These are phyloP conservation scores for Eimeria tenella DNA, from an alignment of 169 alveolate genomes.

Conservation along the genomic window DNA sequence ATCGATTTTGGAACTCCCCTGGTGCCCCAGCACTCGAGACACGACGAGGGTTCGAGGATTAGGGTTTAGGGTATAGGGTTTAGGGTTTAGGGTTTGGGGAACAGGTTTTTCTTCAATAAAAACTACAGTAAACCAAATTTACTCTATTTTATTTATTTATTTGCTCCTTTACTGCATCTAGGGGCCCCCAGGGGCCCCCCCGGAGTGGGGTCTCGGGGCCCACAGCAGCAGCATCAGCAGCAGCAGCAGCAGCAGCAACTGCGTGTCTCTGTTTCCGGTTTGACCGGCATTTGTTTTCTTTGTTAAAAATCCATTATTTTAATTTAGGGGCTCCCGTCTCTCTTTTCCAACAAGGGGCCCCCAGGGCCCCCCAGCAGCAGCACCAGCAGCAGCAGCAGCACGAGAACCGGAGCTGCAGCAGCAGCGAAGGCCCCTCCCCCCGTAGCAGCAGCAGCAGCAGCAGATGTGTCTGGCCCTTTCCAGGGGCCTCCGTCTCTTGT, in stretches of 20 bases:
- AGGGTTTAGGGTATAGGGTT: neutral
- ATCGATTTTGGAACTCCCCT: neutral
- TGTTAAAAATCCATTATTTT: neutral
- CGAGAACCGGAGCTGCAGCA: neutral
- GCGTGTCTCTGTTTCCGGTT: neutral
- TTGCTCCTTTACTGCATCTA: too few relatives aligned
- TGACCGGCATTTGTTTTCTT: neutral
- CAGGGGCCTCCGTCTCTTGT: neutral
- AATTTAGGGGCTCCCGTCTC: neutral
- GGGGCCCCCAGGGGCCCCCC: neutral
- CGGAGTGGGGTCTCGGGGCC: conserved; percentile 3
- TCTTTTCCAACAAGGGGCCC: neutral
- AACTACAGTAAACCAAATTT: neutral
- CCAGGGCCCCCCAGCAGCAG: neutral
- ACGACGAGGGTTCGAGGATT: neutral
- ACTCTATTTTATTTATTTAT: neutral
- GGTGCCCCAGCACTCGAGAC: neutral
- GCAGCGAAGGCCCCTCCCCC: neutral
- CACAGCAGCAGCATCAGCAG: neutral
- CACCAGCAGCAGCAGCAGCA: conserved; percentile 4
- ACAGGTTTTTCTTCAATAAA: neutral
- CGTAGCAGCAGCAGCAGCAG: conserved; percentile 36
- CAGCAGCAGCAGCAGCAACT: conserved; percentile 50
- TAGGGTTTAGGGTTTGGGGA: neutral
- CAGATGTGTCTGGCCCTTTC: neutral